Evolutionary conservation across 106 monocot species (phyloP).

Genomic region (Allium cepa): DNA sequence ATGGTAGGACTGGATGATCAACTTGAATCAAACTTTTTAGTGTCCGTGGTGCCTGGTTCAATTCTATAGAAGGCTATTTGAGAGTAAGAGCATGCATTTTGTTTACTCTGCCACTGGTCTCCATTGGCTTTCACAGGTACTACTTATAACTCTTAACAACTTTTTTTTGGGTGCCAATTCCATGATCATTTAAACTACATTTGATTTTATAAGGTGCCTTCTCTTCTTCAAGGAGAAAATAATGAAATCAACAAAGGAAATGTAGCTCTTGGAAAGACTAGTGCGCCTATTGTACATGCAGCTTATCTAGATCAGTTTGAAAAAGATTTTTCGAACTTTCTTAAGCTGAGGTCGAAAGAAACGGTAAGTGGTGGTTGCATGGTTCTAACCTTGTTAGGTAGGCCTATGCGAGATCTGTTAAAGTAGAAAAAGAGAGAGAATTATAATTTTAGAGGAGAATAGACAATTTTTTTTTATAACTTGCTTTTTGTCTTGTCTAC

Average conservation of each 20-base stretch:
- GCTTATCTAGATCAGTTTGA: constrained; percentile 3
- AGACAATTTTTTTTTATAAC: too few relatives aligned
- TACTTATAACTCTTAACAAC: not conserved
- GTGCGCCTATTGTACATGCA: not conserved
- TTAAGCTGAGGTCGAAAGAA: not conserved
- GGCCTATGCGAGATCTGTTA: not conserved
- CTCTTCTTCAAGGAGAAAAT: not conserved
- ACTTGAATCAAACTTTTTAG: not conserved
- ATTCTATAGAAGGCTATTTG: constrained; percentile 38
- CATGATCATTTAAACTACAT: not conserved
- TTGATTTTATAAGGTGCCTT: not conserved
- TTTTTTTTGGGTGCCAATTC: too few relatives aligned
- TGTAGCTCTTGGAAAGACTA: not conserved
- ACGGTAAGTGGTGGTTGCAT: constrained; percentile 4
- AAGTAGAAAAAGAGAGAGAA: too few relatives aligned
- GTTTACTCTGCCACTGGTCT: constrained; percentile 38
- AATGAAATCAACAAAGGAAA: constrained; percentile 5
- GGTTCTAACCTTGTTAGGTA: constrained; percentile 1
- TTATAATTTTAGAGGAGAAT: too few relatives aligned
- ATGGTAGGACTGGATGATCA: not conserved
- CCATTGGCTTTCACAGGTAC: constrained; percentile 43
- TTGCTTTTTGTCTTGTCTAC: too few relatives aligned
- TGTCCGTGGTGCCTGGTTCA: constrained; percentile 28
- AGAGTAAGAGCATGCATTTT: constrained; percentile 29
- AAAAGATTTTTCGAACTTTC: constrained; percentile 2